A percentile compares a stretch with the other conserved stretches of the same genome.
These are phyloP conservation scores for Ascosphaera aggregata DNA, from an alignment of 2,329 filamentous ascomycete genomes.

Conservation along the genomic window DNA sequence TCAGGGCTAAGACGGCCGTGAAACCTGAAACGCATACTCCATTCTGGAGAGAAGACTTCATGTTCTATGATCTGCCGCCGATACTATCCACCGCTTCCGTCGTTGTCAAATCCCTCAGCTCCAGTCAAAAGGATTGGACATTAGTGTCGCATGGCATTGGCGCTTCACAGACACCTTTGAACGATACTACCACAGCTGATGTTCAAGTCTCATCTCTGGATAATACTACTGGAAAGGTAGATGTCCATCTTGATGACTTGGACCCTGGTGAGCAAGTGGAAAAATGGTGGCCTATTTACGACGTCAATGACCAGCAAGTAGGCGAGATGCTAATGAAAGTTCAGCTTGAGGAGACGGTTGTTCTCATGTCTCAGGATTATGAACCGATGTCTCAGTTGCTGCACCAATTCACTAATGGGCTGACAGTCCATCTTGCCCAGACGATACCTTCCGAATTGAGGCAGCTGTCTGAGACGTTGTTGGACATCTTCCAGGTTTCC, in stretches of 20 bases:
- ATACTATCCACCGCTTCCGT: slow-evolving; percentile 24
- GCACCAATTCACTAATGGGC: slow-evolving; percentile 58
- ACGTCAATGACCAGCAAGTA: slow-evolving; percentile 50
- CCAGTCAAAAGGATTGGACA: slow-evolving; percentile 26
- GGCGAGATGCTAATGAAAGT: slow-evolving; percentile 71
- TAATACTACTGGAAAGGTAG: slow-evolving; percentile 34
- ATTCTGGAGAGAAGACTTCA: slow-evolving; percentile 27
- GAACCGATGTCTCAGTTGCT: slow-evolving; percentile 58
- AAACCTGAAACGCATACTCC: slow-evolving; percentile 22
- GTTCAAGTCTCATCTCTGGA: slow-evolving; percentile 25
- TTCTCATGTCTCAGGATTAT: slow-evolving; percentile 72
- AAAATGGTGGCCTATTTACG: slow-evolving; percentile 66
- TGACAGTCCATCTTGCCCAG: slow-evolving; percentile 67
- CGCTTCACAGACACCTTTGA: background rate
- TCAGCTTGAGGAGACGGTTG: slow-evolving; percentile 68
- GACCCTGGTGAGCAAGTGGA: slow-evolving; percentile 58
- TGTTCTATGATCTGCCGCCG: slow-evolving; percentile 23
- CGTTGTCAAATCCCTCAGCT: slow-evolving; percentile 22
- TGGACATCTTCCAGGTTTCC: slow-evolving; percentile 92
- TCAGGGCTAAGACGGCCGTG: slow-evolving; percentile 24
- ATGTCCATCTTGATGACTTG: slow-evolving; percentile 57
- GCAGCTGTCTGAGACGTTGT: slow-evolving; percentile 57
- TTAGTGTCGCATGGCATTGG: slow-evolving; percentile 20
- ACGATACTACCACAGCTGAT: slow-evolving; percentile 11
- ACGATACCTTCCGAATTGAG: slow-evolving; percentile 56